phyloP scores from a whole-genome alignment of 1,284 basidiomycete genomes.

The Marasmius fiardii region DNA sequence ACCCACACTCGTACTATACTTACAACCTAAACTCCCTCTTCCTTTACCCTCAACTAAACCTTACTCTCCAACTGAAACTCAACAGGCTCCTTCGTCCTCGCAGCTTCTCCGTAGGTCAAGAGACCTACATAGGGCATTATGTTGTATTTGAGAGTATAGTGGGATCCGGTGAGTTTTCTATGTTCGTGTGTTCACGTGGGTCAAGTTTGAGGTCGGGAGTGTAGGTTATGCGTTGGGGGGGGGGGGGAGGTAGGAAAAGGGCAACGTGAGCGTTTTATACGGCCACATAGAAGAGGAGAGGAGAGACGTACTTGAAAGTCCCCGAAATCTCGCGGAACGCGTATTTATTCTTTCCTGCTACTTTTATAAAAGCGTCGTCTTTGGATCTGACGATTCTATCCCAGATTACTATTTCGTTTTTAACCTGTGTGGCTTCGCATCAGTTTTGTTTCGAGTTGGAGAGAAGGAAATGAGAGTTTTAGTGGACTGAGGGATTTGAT shows the following conservation, averaged over 20 bases:
- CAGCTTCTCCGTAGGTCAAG: slow-evolving; percentile 75
- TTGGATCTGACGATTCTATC: slow-evolving; percentile 82
- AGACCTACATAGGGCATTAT: slow-evolving; percentile 87
- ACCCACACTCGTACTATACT: no score
- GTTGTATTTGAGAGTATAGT: slow-evolving; percentile 84
- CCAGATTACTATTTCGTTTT: slow-evolving; percentile 88
- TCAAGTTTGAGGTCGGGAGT: no score
- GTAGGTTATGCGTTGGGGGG: not conserved
- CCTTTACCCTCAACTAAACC: not conserved
- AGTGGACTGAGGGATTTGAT: not conserved
- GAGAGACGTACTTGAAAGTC: slow-evolving; percentile 70
- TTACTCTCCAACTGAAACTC: slow-evolving; percentile 31
- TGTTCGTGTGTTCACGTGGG: no score
- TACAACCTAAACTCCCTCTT: not conserved
- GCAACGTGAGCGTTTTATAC: slow-evolving; percentile 9
- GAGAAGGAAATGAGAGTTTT: slow-evolving; percentile 4
- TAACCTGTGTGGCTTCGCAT: slow-evolving; percentile 43
- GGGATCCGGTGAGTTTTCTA: slow-evolving; percentile 64
- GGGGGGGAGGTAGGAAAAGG: not conserved
- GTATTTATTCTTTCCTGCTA: slow-evolving; percentile 80
- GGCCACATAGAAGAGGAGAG: not conserved
- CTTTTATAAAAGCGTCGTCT: slow-evolving; percentile 68
- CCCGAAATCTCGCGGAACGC: slow-evolving; percentile 71
- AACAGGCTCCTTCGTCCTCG: slow-evolving; percentile 51
- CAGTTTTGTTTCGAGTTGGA: slow-evolving; percentile 1